phyloP scores from a whole-genome alignment of 805 yeast genomes.

The Clavispora phyllophila region DNA sequence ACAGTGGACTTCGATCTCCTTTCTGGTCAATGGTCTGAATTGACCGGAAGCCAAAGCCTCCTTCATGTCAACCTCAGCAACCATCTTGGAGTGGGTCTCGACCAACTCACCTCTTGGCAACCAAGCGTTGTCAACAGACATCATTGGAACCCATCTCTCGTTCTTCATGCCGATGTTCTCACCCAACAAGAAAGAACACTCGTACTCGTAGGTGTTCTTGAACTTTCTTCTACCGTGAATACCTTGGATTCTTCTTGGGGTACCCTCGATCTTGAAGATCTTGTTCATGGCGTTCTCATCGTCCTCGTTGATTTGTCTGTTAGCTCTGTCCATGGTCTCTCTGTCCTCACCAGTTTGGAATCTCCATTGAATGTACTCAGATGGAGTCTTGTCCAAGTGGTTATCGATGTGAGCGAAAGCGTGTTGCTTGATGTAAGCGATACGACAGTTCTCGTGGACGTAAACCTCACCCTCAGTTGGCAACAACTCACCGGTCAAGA shows the following conservation, averaged over 20 bases:
- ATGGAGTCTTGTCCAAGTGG: constrained; percentile 98
- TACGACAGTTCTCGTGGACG: constrained; percentile 99
- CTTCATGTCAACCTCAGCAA: constrained; percentile 99
- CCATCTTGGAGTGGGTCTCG: constrained; percentile 94
- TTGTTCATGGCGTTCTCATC: constrained; percentile 99
- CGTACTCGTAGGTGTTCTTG: constrained; percentile 99
- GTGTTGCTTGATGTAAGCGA: constrained; percentile 99
- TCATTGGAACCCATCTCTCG: constrained; percentile 99
- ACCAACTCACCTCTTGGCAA: constrained; percentile 98
- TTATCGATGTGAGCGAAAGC: constrained; percentile 99
- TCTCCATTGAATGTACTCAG: constrained; percentile 99
- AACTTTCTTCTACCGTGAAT: constrained; percentile 97
- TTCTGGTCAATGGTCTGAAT: constrained; percentile 99
- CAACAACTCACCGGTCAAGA: constrained; percentile 97
- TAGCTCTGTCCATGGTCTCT: constrained; percentile 99
- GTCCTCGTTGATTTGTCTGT: constrained; percentile 93
- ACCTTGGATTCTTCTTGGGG: constrained; percentile 94
- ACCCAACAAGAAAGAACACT: constrained; percentile 95
- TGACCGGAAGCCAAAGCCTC: constrained; percentile 99
- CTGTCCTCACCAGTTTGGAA: constrained; percentile 99
- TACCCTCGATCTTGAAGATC: constrained; percentile 98
- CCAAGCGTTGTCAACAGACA: constrained; percentile 99
- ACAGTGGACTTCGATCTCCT: constrained; percentile 99
- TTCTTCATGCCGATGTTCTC: constrained; percentile 98
- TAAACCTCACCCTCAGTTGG: constrained; percentile 99